phyloP scores from a whole-genome alignment of 169 alveolate species.

The Perkinsus olseni region DNA sequence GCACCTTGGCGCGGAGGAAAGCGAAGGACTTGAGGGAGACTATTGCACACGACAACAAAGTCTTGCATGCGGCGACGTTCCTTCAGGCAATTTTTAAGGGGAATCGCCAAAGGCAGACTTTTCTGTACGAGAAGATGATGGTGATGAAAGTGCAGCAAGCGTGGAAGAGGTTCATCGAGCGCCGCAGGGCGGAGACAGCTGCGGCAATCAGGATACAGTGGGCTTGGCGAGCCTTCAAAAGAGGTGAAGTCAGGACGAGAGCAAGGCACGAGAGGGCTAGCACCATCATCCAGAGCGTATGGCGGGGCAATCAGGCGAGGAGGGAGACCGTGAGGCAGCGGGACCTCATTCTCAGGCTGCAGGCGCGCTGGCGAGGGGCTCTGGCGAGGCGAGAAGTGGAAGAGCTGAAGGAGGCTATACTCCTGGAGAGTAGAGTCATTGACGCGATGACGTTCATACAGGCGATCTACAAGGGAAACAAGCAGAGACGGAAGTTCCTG shows the following conservation, averaged over 20 bases:
- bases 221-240: not conserved
- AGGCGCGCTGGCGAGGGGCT: not conserved
- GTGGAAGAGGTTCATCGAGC: not conserved
- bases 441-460: not conserved
- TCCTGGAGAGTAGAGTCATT: not conserved
- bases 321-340: not conserved
- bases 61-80: not conserved
- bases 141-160: not conserved
- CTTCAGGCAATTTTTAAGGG: not conserved
- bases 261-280: not conserved
- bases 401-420: not conserved
- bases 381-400: not conserved
- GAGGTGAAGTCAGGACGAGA: not conserved
- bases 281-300: not conserved
- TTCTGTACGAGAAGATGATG: not conserved
- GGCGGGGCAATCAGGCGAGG: not conserved
- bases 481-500: not conserved
- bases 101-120: not conserved
- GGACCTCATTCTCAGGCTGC: not conserved
- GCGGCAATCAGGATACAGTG: not conserved
- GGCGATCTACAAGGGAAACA: not conserved
- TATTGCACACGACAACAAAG: not conserved
- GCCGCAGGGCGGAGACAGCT: not conserved
- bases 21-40: not conserved
- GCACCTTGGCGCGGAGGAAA: not conserved